Percentiles rank a stretch among this genome's conserved stretches.
These are phyloP conservation scores for Aspergillus luchuensis DNA, from an alignment of 2,329 filamentous ascomycete species.

Conservation along the genomic window DNA sequence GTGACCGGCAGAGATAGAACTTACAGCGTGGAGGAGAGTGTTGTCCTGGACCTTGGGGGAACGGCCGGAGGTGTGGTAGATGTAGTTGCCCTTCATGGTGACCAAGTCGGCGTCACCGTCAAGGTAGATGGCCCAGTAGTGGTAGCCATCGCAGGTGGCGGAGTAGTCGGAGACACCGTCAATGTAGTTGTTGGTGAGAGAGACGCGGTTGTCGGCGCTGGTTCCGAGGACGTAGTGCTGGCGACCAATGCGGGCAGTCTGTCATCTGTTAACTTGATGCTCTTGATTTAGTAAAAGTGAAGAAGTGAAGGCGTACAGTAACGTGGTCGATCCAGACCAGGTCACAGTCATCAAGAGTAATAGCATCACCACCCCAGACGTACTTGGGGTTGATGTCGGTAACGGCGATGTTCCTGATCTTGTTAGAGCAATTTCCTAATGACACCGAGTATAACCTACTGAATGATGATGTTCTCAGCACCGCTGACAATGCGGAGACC, in stretches of 20 bases:
- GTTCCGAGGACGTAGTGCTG: conserved; percentile 64
- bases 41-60: conserved; percentile 58
- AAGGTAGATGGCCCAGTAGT: conserved; percentile 64
- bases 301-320: conserved; percentile 29
- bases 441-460: conserved; percentile 27
- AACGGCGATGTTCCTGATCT: conserved; percentile 18
- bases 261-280: neutral
- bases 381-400: conserved; percentile 59
- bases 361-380: conserved; percentile 63
- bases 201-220: conserved; percentile 56
- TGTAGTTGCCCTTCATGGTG: conserved; percentile 63
- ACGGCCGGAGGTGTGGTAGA: conserved; percentile 56
- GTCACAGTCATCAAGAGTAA: conserved; percentile 52
- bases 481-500: conserved; percentile 54
- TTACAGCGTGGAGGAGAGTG: conserved; percentile 57
- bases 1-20: conserved; percentile 1
- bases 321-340: conserved; percentile 56
- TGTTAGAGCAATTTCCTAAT: neutral
- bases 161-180: conserved; percentile 58
- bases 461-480: conserved; percentile 61
- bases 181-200: conserved; percentile 63
- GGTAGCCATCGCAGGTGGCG: conserved; percentile 59
- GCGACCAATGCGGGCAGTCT: conserved; percentile 60
- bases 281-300: neutral
- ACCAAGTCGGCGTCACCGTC: conserved; percentile 58